These are phyloP conservation scores for Phaeolepiota aurea DNA, from an alignment of 768 basidiomycete species.

Conservation along the genomic window DNA sequence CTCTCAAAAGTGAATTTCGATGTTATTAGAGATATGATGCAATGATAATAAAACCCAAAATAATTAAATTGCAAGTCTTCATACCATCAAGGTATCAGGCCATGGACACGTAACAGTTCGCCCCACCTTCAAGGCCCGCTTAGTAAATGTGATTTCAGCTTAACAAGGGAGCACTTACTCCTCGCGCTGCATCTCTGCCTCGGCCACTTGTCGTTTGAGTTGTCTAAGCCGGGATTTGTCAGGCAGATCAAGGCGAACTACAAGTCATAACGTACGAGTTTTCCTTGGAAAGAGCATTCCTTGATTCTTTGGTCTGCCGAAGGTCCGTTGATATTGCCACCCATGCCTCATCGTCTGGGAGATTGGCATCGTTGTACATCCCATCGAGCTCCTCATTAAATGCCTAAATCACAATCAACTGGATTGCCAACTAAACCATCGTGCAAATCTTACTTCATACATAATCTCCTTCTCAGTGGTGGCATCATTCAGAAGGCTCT, in stretches of 20 bases:
- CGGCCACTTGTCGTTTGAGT: conserved; percentile 61
- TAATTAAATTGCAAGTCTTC: not conserved
- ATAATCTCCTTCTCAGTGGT: conserved; percentile 88
- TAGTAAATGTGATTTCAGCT: no score
- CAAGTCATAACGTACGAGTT: conserved; percentile 54
- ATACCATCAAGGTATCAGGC: conserved; percentile 19
- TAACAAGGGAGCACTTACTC: conserved; percentile 61
- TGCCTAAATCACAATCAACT: conserved; percentile 39
- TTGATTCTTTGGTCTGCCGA: conserved; percentile 61
- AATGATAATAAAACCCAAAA: no score
- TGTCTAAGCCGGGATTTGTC: conserved; percentile 31
- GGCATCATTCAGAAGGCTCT: conserved; percentile 66
- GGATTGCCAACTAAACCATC: not conserved
- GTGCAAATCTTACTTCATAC: conserved; percentile 57
- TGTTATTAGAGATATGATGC: not conserved
- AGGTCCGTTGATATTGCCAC: conserved; percentile 68
- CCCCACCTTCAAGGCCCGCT: conserved; percentile 49
- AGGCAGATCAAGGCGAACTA: conserved; percentile 2
- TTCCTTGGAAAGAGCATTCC: conserved; percentile 69
- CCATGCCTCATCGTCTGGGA: conserved; percentile 83
- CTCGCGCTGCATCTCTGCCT: conserved; percentile 68
- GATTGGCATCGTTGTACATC: conserved; percentile 80
- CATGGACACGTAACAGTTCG: conserved; percentile 44
- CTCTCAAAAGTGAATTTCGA: not conserved
- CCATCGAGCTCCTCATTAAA: conserved; percentile 92